Percentiles rank a stretch among this genome's conserved stretches.
Conservation (phyloP, 148 eudicot species). For the Rhododendron molle region DNA sequence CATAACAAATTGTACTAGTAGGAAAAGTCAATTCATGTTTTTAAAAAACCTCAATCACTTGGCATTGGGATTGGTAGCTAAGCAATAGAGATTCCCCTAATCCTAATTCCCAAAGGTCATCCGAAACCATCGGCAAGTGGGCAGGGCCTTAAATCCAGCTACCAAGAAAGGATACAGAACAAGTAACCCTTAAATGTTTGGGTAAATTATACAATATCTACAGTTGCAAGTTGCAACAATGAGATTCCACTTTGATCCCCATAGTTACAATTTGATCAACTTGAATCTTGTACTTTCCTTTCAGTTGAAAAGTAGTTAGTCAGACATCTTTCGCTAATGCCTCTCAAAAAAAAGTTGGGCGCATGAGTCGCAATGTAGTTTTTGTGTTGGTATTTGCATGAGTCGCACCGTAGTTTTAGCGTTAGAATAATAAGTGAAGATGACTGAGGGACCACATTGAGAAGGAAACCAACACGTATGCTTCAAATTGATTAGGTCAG, state of each 20-base stretch:
- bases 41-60: background rate
- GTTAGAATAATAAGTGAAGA: background rate
- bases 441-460: background rate
- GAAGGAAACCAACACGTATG: background rate
- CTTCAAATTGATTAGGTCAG: background rate
- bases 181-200: background rate
- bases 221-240: background rate
- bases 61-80: background rate
- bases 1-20: background rate
- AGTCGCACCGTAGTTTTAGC: background rate
- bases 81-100: background rate
- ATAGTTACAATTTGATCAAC: background rate
- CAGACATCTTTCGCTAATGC: background rate
- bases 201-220: background rate
- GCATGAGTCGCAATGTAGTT: background rate
- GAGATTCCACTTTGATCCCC: background rate
- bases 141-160: background rate
- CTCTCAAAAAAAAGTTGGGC: background rate
- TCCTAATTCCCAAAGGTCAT: background rate
- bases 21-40: background rate
- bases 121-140: background rate
- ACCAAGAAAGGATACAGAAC: background rate
- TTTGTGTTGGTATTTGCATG: background rate
- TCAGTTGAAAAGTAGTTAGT: background rate
- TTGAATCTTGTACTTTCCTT: background rate